Evolutionary conservation across 2,329 filamentous ascomycete genomes (phyloP), one percentile per base, ranked within the genome.

Genomic region (Alternaria sp.): DNA sequence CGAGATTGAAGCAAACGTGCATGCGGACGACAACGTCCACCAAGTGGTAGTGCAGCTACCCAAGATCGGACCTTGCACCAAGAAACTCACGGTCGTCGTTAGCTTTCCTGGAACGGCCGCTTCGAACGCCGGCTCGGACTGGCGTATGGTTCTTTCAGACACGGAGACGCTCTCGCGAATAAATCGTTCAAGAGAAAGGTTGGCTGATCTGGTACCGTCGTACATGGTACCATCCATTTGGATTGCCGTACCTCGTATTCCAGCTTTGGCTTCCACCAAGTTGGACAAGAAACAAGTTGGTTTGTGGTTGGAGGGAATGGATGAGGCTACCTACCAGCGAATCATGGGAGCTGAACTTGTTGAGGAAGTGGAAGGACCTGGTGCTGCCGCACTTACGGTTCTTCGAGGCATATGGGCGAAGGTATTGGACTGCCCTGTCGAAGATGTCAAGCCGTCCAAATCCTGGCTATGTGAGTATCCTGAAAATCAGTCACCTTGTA

Each of bases 71-170:
- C 78, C 72, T 3, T 73, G 76, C n/a, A 77, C 80, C 56, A 75
- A 80, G 57, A 80, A 78, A n/a, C 76, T 84, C n/a, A 78, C 80
- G 7, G 77, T 81, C 11, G 78, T 85, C 3, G 62, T 83, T 54
- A 79, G 78, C 24, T 66, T 82, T 24, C 73, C 77, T 22, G 67
- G 62, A 8, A 59, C 73, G 11, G 14, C 39, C 14, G 51, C 58
- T 1, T 57, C 68, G 0, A 67, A 71, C 20, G 67, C 64, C n/a
- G 70, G 68, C 6, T 36, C 59, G 34, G 48, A 65, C 11, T 75
- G 72, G 72, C 62, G 63, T n/a, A 70, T 59, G 14, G 62, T 79
- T 30, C 73, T 80, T 51, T 66, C 77, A 7, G 69, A 73, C 9
- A 63, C 72, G 3, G 63, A 55, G 47, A 74, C 73, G 5, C 66